Base-by-base conservation (phyloP, 2,329 filamentous ascomycete genomes). In the Alternaria dauci region DNA sequence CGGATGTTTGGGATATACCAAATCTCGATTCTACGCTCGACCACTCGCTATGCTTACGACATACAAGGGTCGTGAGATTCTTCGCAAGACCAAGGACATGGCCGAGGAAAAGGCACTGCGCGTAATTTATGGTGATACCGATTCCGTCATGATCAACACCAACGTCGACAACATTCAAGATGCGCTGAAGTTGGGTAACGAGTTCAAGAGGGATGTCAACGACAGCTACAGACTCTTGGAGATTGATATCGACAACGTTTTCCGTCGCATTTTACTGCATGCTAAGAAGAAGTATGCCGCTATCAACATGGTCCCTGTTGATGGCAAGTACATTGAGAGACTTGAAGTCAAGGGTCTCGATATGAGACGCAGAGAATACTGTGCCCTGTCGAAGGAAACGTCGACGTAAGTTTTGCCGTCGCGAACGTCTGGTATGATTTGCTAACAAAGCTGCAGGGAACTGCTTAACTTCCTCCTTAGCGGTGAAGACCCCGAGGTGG, bases 271-370 rank as follows among this genome's bases (percentile, higher is more conserved):
- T 57, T 82, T 99, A 39, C 85, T 99, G 14, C 95, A 98, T 75
- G 94, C 95, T 30, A 99, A 99, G 86, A 99, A 99, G 85, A 99
- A 99, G 84, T 99, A 99, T 79, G 95, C 95, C 8, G 95, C 95
- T 41, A 91, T 99, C 79, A 98, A 96, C 77, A 88, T 98, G 77
- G 88, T 95, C 7, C 92, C 97, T 72, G 85, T 91, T 23, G 91
- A 96, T 71, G 94, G 93, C 70, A 96, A 94, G 77, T 96, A 90
- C 74, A 85, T 94, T 44, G 94, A 98, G 77, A 94, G 96, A 81
- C 91, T 99, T 80, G 95, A 99, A 78, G 92, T 99, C 75, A 99
- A 99, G 81, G 95, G 95, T 83, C 86, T 99, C 48, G 95, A 99
- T 75, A 99, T 99, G 95, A 93, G 91, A 81, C 89, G 95, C 73